phyloP scores from a whole-genome alignment of 805 yeast genomes.

The Ogataea degrootiae region DNA sequence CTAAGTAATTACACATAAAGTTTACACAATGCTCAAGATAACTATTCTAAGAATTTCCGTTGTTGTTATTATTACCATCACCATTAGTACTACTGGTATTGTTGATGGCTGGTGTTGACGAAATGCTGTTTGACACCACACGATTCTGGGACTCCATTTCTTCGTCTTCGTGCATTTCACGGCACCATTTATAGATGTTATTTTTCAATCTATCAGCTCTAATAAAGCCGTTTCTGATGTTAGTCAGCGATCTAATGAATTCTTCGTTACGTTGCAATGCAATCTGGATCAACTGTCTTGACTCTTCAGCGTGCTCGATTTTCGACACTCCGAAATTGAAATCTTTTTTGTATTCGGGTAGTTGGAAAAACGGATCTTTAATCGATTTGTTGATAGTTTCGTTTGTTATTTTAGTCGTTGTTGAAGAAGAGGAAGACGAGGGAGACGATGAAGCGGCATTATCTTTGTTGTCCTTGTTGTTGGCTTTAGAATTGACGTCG shows the following conservation, averaged over 20 bases:
- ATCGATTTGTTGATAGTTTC: slow-evolving; percentile 14
- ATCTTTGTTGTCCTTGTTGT: slow-evolving; percentile 8
- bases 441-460: neutral
- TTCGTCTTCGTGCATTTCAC: slow-evolving; percentile 67
- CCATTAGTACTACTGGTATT: neutral
- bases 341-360: slow-evolving; percentile 48
- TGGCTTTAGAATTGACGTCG: slow-evolving; percentile 18
- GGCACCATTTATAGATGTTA: slow-evolving; percentile 75
- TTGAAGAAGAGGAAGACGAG: no score
- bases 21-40: neutral
- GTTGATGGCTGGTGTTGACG: no score
- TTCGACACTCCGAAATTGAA: slow-evolving; percentile 44
- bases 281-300: slow-evolving; percentile 70
- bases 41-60: neutral
- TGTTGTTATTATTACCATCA: neutral
- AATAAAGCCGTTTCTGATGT: slow-evolving; percentile 68
- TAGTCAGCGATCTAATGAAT: slow-evolving; percentile 73
- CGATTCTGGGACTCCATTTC: slow-evolving; percentile 3
- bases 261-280: slow-evolving; percentile 82
- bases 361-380: slow-evolving; percentile 60
- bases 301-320: slow-evolving; percentile 57
- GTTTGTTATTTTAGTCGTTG: slow-evolving; percentile 4
- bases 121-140: neutral
- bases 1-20: neutral
- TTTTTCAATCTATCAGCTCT: slow-evolving; percentile 73